A percentile compares a stretch with the other conserved stretches of the same genome.
These are phyloP conservation scores for Globisporangium irregulare DNA, from an alignment of 352 stramenopile genomes.

Conservation along the genomic window DNA sequence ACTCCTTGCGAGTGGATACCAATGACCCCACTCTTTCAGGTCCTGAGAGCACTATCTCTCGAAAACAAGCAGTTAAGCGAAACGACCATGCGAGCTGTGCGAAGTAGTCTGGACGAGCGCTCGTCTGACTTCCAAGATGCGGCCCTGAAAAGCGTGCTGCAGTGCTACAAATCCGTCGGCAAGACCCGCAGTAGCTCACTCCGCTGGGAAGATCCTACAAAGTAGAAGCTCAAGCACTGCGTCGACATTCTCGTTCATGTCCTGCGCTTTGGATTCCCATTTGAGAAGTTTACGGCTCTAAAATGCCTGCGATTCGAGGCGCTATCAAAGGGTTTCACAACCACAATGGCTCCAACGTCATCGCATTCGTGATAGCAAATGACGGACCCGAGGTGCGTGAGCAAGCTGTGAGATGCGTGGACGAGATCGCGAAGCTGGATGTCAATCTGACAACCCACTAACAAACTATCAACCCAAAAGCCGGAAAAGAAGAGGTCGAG, in stretches of 20 bases:
- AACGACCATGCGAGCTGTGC: background rate
- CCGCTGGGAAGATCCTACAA: background rate
- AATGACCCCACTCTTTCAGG: background rate
- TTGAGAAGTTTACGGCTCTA: background rate
- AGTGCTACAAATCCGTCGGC: background rate
- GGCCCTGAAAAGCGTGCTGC: background rate
- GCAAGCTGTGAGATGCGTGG: background rate
- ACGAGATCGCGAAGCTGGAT: background rate
- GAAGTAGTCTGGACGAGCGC: background rate
- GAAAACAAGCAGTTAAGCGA: background rate
- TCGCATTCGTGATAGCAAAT: background rate
- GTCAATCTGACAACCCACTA: background rate
- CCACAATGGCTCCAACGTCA: background rate
- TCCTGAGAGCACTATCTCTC: background rate
- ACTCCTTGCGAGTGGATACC: background rate
- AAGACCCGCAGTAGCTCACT: background rate
- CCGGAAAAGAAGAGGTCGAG: background rate
- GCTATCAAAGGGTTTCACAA: background rate
- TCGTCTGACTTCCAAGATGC: background rate
- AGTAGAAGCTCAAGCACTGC: background rate
- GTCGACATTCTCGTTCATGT: background rate
- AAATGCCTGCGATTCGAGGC: background rate
- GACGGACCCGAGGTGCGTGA: background rate
- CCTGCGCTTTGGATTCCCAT: background rate
- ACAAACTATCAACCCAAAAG: background rate